Conservation (phyloP, 495 filamentous ascomycete genomes). For the Diplogelasinospora grovesii region DNA sequence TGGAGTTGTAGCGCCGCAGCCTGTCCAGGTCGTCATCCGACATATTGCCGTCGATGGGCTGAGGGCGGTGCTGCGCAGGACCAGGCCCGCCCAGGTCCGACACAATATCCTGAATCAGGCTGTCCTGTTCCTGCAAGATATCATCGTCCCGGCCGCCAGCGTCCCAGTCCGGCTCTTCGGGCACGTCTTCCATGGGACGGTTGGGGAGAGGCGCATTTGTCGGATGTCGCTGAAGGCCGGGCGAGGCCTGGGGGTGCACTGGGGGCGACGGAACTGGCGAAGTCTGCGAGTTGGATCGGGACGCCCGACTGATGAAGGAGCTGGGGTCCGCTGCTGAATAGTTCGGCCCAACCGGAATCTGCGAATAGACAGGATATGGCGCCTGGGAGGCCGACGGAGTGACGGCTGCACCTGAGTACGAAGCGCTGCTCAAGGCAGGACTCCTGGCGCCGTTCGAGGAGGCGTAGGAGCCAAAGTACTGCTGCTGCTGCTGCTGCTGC, state of each 20-base stretch:
- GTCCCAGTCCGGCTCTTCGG: conserved; percentile 33
- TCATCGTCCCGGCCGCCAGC: conserved; percentile 22
- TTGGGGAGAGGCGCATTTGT: conserved; percentile 49
- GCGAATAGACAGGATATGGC: conserved; percentile 39
- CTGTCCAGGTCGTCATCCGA: conserved; percentile 36
- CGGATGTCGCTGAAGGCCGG: conserved; percentile 43
- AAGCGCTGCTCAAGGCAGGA: conserved; percentile 11
- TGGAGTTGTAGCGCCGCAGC: conserved; percentile 44
- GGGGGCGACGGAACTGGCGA: conserved; percentile 38
- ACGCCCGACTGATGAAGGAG: conserved; percentile 32
- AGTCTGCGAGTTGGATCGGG: conserved; percentile 37
- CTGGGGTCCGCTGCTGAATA: conserved; percentile 37
- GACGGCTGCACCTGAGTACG: too few species aligned
- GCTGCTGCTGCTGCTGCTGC: conserved; percentile 1
- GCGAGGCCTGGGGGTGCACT: conserved; percentile 17
- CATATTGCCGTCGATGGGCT: conserved; percentile 28
- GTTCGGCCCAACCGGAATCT: conserved; percentile 41
- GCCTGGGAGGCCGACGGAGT: conserved; percentile 28
- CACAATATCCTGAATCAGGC: conserved; percentile 48
- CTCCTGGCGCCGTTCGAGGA: conserved; percentile 26
- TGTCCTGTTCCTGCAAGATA: conserved; percentile 39
- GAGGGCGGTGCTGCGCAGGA: conserved; percentile 25
- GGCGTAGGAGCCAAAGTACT: conserved; percentile 23
- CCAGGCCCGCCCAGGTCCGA: conserved; percentile 36
- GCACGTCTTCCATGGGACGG: conserved; percentile 39